Percentiles rank a stretch among this genome's conserved stretches.
These are phyloP conservation scores for Aspergillus sp. DNA, from an alignment of 2,329 filamentous ascomycete genomes.

Conservation along the genomic window DNA sequence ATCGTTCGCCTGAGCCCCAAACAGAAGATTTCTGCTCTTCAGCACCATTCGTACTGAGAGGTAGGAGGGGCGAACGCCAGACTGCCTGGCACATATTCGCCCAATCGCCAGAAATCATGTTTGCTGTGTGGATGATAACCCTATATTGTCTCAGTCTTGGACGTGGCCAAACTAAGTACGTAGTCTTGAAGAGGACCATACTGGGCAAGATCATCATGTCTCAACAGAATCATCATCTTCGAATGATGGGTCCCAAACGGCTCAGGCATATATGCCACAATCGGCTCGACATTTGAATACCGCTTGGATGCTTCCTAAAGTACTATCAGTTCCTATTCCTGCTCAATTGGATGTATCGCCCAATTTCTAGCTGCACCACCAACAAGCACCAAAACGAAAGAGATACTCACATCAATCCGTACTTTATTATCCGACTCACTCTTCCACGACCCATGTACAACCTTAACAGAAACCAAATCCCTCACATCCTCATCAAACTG, in stretches of 20 bases:
- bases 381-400: not conserved
- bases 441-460: conserved; percentile 68
- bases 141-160: conserved; percentile 21
- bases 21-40: conserved; percentile 16
- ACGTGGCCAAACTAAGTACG: not conserved
- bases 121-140: conserved; percentile 82
- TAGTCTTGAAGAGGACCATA: conserved; percentile 21
- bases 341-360: not conserved
- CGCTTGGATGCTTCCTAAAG: conserved; percentile 59
- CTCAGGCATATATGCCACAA: conserved; percentile 76
- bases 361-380: no score
- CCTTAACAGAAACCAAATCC: conserved; percentile 54
- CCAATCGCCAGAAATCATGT: conserved; percentile 89
- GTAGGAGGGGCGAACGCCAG: conserved; percentile 74
- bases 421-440: conserved; percentile 62
- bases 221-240: conserved; percentile 83
- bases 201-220: conserved; percentile 74
- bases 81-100: conserved; percentile 81
- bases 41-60: conserved; percentile 37
- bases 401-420: conserved; percentile 53
- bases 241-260: conserved; percentile 83
- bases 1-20: conserved; percentile 65
- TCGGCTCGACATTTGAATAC: conserved; percentile 68
- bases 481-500: conserved; percentile 60
- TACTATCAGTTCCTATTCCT: not conserved